Conservation (phyloP, 148 eudicot genomes). For the Polygonum aviculare region DNA sequence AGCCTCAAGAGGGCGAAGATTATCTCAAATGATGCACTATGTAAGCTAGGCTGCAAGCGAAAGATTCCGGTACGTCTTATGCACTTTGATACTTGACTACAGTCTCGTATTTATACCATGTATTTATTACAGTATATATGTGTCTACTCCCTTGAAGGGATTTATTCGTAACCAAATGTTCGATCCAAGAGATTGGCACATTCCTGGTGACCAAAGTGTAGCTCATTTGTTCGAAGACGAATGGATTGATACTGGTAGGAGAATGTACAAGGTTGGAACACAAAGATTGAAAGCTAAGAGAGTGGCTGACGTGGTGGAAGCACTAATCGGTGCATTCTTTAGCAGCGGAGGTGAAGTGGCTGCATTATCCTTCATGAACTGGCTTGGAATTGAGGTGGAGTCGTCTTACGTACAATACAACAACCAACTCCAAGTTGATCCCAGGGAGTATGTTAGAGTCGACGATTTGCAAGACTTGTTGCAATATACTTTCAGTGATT, state of each 20-base stretch:
- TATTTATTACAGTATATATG: no score
- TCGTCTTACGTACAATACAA: slow-evolving; percentile 25
- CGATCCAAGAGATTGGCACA: slow-evolving; percentile 60
- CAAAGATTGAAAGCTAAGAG: slow-evolving; percentile 50
- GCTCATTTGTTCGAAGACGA: slow-evolving; percentile 28
- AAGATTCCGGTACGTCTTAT: slow-evolving; percentile 56
- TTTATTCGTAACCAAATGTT: slow-evolving; percentile 65
- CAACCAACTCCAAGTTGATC: slow-evolving; percentile 28
- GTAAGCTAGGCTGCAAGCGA: slow-evolving; percentile 69
- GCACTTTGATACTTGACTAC: not conserved
- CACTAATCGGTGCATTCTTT: slow-evolving; percentile 79
- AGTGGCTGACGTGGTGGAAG: slow-evolving; percentile 88
- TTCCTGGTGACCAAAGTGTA: slow-evolving; percentile 49
- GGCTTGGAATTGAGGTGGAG: slow-evolving; percentile 80
- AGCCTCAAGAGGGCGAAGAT: slow-evolving; percentile 49
- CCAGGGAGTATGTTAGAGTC: slow-evolving; percentile 33
- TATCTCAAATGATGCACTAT: slow-evolving; percentile 56
- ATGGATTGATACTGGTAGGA: slow-evolving; percentile 19
- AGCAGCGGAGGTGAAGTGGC: slow-evolving; percentile 61
- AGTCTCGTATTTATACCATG: no score
- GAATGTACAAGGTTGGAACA: slow-evolving; percentile 31
- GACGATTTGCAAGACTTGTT: slow-evolving; percentile 39
- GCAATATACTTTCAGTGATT: slow-evolving; percentile 51
- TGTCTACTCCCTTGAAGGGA: slow-evolving; percentile 36
- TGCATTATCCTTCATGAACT: slow-evolving; percentile 58